A percentile compares a stretch with the other conserved stretches of the same genome.
Evolutionary conservation across 257 asterid genomes (phyloP).

Genomic region (Craterostigma plantagineum): DNA sequence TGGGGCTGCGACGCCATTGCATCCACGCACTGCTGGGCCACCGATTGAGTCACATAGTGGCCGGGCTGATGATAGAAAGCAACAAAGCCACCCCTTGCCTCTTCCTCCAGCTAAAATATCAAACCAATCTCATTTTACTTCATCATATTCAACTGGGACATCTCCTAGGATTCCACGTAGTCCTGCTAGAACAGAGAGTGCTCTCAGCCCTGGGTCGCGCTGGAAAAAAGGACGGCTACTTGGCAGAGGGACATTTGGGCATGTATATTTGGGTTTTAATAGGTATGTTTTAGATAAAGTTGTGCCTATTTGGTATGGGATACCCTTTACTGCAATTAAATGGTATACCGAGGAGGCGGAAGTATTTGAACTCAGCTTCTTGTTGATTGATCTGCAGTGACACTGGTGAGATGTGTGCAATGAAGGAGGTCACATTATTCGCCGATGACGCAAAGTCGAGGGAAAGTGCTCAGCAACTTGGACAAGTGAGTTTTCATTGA

Average conservation of each 20-base stretch:
- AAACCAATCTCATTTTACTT: conserved; percentile 41
- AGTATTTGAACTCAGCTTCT: background rate
- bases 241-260: conserved; percentile 77
- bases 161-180: conserved; percentile 63
- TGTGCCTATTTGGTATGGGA: background rate
- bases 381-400: conserved; percentile 21
- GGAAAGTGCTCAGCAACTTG: conserved; percentile 77
- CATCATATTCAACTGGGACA: conserved; percentile 44
- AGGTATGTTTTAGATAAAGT: conserved; percentile 20
- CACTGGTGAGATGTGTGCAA: conserved; percentile 84
- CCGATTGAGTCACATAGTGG: conserved; percentile 42
- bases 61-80: conserved; percentile 65
- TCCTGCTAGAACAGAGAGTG: conserved; percentile 57
- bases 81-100: conserved; percentile 57
- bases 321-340: background rate
- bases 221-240: conserved; percentile 73
- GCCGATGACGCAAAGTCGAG: conserved; percentile 72
- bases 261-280: conserved; percentile 68
- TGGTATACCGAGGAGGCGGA: background rate
- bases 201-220: conserved; percentile 41
- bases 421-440: conserved; percentile 76
- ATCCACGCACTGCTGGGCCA: conserved; percentile 78
- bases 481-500: conserved; percentile 35
- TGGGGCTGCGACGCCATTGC: conserved; percentile 94
- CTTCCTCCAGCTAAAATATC: conserved; percentile 51